These are phyloP conservation scores for Mortierella antarctica DNA, from an alignment of 192 early-diverging fungal genomes.

Conservation along the genomic window DNA sequence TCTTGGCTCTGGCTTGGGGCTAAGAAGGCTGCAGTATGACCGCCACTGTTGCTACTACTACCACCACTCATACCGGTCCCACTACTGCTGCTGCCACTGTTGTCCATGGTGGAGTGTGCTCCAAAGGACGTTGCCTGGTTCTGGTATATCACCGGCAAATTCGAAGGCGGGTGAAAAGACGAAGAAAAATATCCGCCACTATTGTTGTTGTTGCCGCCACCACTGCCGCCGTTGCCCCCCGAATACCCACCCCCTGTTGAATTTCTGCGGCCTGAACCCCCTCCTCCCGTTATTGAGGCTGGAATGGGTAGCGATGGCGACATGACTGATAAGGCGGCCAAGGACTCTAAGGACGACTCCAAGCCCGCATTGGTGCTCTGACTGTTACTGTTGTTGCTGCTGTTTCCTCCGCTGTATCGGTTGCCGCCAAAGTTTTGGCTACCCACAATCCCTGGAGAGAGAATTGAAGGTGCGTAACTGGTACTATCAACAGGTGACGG, in stretches of 20 bases:
- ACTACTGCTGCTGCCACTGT: background rate
- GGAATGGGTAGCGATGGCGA: conserved; percentile 12
- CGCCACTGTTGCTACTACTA: background rate
- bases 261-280: background rate
- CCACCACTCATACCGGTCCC: background rate
- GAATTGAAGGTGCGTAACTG: background rate
- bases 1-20: conserved; percentile 2
- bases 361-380: conserved; percentile 3
- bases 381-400: conserved; percentile 9
- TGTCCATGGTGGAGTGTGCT: background rate
- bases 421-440: background rate
- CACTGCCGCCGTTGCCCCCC: background rate
- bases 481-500: background rate
- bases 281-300: background rate
- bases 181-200: conserved; percentile 21
- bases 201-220: background rate
- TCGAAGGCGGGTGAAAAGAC: conserved; percentile 8
- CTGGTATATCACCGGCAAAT: conserved; percentile 12
- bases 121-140: conserved; percentile 1
- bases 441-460: background rate
- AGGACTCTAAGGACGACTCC: conserved; percentile 25
- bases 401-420: background rate
- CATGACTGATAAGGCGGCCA: conserved; percentile 23
- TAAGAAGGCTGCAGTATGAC: background rate
- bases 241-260: background rate